These are phyloP conservation scores for Saprolegnia parasitica DNA, from an alignment of 352 stramenopile genomes.

Conservation along the genomic window DNA sequence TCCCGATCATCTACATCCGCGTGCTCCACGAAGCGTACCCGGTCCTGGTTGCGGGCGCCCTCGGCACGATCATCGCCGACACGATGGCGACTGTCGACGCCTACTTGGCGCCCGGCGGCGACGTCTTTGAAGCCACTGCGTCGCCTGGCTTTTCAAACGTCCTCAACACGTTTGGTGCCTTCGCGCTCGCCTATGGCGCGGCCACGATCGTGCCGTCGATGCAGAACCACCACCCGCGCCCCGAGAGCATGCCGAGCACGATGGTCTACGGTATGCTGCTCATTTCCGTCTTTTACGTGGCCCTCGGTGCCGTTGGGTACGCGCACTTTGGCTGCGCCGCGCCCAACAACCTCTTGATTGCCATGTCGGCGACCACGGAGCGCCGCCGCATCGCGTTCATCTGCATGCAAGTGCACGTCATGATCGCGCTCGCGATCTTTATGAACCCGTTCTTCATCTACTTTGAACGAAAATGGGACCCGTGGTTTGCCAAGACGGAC, in stretches of 20 bases:
- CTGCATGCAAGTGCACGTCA: conserved; percentile 28
- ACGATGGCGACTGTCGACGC: conserved; percentile 37
- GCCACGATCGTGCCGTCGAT: conserved; percentile 66
- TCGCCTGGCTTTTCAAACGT: conserved; percentile 42
- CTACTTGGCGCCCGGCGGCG: conserved; percentile 38
- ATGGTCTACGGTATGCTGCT: conserved; percentile 40
- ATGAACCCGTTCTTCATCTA: conserved; percentile 29
- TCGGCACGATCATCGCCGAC: conserved; percentile 47
- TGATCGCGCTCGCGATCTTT: conserved; percentile 27
- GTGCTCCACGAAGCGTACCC: conserved; percentile 48
- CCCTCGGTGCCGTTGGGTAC: conserved; percentile 59
- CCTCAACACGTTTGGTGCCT: conserved; percentile 57
- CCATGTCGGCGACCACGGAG: conserved; percentile 13
- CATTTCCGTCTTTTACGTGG: conserved; percentile 66
- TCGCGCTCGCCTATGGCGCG: conserved; percentile 62
- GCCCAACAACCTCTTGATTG: conserved; percentile 42
- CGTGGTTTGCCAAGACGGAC: conserved; percentile 43
- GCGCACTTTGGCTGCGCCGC: conserved; percentile 67
- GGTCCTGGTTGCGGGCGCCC: conserved; percentile 44
- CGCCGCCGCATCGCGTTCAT: conserved; percentile 26
- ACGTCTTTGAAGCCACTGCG: conserved; percentile 45
- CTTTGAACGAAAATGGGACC: conserved; percentile 31
- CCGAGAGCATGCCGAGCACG: conserved; percentile 26
- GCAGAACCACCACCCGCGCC: conserved; percentile 53
- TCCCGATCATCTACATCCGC: conserved; percentile 61